Percentiles rank a stretch among this genome's conserved stretches.
Conservation (phyloP, 495 filamentous ascomycete species). For the Durotheca rogersii region DNA sequence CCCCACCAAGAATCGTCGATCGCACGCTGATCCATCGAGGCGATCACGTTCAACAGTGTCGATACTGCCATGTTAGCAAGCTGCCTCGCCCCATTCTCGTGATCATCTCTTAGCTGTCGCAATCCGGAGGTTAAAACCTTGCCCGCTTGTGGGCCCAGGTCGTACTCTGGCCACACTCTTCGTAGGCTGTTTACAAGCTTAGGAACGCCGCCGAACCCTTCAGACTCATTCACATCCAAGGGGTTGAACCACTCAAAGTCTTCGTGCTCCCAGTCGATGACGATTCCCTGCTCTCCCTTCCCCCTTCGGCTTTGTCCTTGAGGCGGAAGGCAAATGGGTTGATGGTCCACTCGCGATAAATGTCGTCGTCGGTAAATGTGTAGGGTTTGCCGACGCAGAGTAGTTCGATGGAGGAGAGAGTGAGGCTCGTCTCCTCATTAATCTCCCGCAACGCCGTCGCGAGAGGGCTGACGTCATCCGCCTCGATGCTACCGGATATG, state of each 20-base stretch:
- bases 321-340: constrained; percentile 62
- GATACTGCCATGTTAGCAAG: constrained; percentile 53
- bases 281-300: constrained; percentile 45
- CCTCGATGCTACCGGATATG: constrained; percentile 61
- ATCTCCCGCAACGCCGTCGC: constrained; percentile 63
- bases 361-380: constrained; percentile 52
- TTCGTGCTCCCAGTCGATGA: constrained; percentile 65
- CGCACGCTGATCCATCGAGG: constrained; percentile 19
- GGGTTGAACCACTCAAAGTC: constrained; percentile 59
- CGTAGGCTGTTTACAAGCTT: constrained; percentile 55
- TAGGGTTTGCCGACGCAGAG: constrained; percentile 61
- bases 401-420: constrained; percentile 44
- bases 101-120: constrained; percentile 49
- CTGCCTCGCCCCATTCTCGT: constrained; percentile 58
- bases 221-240: constrained; percentile 39
- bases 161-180: constrained; percentile 57
- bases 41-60: constrained; percentile 47
- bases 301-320: constrained; percentile 39
- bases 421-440: constrained; percentile 61
- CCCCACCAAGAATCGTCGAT: constrained; percentile 53
- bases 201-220: constrained; percentile 53
- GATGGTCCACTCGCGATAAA: constrained; percentile 62
- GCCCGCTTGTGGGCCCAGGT: constrained; percentile 44
- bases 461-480: constrained; percentile 50
- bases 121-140: constrained; percentile 49